phyloP scores from a whole-genome alignment of 75 land plant species.

The Larix kaempferi region DNA sequence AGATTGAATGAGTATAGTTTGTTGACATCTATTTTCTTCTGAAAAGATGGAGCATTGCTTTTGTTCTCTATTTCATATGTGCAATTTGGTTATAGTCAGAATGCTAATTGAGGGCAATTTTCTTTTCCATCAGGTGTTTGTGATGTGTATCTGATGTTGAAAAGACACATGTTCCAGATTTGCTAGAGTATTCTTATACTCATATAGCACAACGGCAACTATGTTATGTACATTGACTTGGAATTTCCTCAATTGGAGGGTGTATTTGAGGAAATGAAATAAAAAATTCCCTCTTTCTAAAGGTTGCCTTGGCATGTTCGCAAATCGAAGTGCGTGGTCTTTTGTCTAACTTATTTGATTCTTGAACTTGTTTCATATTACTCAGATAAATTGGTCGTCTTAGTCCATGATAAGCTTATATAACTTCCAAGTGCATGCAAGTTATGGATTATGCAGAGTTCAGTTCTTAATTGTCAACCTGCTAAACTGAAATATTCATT shows the following conservation, averaged over 20 bases:
- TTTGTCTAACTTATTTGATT: neutral
- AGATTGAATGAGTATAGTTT: neutral
- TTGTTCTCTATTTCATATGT: neutral
- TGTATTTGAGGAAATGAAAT: neutral
- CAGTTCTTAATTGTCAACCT: no score
- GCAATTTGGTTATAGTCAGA: neutral
- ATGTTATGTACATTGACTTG: neutral
- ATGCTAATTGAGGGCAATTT: neutral
- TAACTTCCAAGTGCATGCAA: no score
- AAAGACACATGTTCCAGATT: conserved; percentile 1
- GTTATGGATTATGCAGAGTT: no score
- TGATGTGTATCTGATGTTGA: neutral
- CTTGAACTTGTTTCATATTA: neutral
- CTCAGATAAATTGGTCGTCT: no score
- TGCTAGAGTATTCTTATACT: neutral
- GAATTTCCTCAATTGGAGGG: neutral
- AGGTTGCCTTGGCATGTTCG: neutral
- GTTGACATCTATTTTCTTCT: neutral
- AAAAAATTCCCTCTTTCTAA: neutral
- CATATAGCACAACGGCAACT: neutral
- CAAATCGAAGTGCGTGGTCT: neutral
- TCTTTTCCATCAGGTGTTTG: neutral
- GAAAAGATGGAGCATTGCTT: neutral
- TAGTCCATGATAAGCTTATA: no score
- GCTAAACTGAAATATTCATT: no score